Evolutionary conservation across 441 rosid genomes (phyloP), one percentile per base, ranked within the genome.

Genomic region (Lagerstroemia fauriei): DNA sequence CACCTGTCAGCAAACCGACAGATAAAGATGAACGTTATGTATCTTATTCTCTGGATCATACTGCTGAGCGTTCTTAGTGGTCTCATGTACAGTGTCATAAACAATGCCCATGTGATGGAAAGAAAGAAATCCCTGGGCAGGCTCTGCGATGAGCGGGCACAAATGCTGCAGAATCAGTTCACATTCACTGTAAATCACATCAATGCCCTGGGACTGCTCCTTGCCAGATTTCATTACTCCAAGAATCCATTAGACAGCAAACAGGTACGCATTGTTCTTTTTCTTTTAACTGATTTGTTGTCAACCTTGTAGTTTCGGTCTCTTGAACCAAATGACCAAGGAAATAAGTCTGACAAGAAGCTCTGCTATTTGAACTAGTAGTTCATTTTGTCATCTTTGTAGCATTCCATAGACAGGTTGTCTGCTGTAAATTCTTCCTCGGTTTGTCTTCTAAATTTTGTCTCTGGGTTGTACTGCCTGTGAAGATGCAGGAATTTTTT

Each of bases 101-200:
- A 73, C 4, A 47, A 73, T 63, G 17, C 41, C 41, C 32, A 44
- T 1, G 53, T 2, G 1, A 29, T 24, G 11, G 51, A 81, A 48
- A 61, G 77, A 70, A 24, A 80, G 71, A 65, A 47, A 77, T 18
- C 59, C 16, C 47, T 73, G 41, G 61, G 71, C 41, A 44, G 73
- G 22, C 22, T 46, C 78, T 80, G 78, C 20, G 13, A 80, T 29
- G 27, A 27, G 50, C 20, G 24, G 51, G 78, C 71, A 16, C 34
- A 24, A 29, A 57, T 73, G 73, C 47, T 81, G 44, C 57, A 80
- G 83, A 4, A 59, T 75, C 73, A 74, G 78, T 70, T 61, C 20
- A 3, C 1, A 0, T 44, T 25, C 10, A 0, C 53, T 34, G 22
- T 56, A 1, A 63, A 80, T 0, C 73, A 20, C 50, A 16, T 73